phyloP scores from a whole-genome alignment of 257 asterid genomes.

The Ajuga chamaepitys region DNA sequence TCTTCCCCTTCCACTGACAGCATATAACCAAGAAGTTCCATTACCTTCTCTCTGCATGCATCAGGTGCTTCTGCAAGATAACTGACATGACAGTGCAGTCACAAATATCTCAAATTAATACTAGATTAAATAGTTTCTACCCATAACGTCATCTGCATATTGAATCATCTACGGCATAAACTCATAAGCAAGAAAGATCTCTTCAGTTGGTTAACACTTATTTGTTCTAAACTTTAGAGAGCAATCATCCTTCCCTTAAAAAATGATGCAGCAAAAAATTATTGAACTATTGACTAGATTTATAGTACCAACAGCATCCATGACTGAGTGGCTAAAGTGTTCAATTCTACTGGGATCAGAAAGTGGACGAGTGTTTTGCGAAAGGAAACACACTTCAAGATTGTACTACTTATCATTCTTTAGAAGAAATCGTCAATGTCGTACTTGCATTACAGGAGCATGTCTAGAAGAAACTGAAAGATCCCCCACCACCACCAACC shows the following conservation, averaged over 20 bases:
- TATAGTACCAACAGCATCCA: background rate
- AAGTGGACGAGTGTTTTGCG: too few species aligned
- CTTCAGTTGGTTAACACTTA: background rate
- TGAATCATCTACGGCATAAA: slow-evolving; percentile 10
- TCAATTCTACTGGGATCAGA: too few species aligned
- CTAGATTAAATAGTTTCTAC: slow-evolving; percentile 2
- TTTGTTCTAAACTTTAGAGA: background rate
- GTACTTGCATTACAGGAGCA: background rate
- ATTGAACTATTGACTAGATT: background rate
- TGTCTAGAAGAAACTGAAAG: background rate
- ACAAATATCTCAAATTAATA: slow-evolving; percentile 11
- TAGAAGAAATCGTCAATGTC: background rate
- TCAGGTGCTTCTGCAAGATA: slow-evolving; percentile 88
- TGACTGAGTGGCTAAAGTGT: too few species aligned
- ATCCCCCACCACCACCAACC: too few species aligned
- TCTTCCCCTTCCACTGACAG: slow-evolving; percentile 72
- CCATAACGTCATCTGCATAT: background rate
- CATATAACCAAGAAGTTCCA: slow-evolving; percentile 67
- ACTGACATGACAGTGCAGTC: slow-evolving; percentile 32
- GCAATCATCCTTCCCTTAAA: slow-evolving; percentile 1
- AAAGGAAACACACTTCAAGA: too few species aligned
- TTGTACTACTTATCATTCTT: background rate
- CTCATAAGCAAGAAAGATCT: background rate
- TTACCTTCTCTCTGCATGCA: slow-evolving; percentile 68
- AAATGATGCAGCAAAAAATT: background rate